A percentile compares a stretch with the other conserved stretches of the same genome.
Conservation (phyloP, 805 yeast species). For the Schwanniomyces pseudopolymorphus region DNA sequence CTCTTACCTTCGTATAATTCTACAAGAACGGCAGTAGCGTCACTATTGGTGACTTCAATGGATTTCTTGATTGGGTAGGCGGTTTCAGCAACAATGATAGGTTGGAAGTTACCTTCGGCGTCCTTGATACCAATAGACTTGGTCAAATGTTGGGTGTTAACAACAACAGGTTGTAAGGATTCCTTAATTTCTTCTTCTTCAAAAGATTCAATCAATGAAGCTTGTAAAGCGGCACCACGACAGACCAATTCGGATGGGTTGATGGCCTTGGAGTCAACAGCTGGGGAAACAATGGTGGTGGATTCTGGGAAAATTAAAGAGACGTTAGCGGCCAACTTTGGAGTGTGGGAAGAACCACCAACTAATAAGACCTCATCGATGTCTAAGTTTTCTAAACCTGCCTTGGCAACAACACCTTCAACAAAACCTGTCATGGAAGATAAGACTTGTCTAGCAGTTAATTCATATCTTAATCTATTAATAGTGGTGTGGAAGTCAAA, state of each 20-base stretch:
- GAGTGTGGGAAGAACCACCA: slow-evolving; percentile 92
- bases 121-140: slow-evolving; percentile 84
- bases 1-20: slow-evolving; percentile 85
- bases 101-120: slow-evolving; percentile 67
- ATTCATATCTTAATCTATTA: slow-evolving; percentile 92
- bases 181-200: slow-evolving; percentile 81
- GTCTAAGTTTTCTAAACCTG: slow-evolving; percentile 80
- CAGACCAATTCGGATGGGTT: slow-evolving; percentile 88
- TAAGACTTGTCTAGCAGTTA: slow-evolving; percentile 77
- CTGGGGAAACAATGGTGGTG: slow-evolving; percentile 73
- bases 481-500: slow-evolving; percentile 88
- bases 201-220: slow-evolving; percentile 77
- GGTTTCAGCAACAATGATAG: slow-evolving; percentile 78
- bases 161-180: slow-evolving; percentile 77
- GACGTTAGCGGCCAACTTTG: slow-evolving; percentile 80
- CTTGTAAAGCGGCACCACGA: slow-evolving; percentile 97
- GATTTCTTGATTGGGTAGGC: slow-evolving; percentile 88
- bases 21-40: slow-evolving; percentile 57
- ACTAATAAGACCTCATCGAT: slow-evolving; percentile 87
- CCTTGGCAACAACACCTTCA: slow-evolving; percentile 72
- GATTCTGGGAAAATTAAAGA: slow-evolving; percentile 78
- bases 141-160: slow-evolving; percentile 83
- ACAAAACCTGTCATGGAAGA: slow-evolving; percentile 75
- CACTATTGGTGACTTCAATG: slow-evolving; percentile 60
- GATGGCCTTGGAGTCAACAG: slow-evolving; percentile 70